A percentile compares a stretch with the other conserved stretches of the same genome.
Evolutionary conservation across 108 stramenopile genomes (phyloP).

Genomic region (Pseudonitzschia delicatissima): DNA sequence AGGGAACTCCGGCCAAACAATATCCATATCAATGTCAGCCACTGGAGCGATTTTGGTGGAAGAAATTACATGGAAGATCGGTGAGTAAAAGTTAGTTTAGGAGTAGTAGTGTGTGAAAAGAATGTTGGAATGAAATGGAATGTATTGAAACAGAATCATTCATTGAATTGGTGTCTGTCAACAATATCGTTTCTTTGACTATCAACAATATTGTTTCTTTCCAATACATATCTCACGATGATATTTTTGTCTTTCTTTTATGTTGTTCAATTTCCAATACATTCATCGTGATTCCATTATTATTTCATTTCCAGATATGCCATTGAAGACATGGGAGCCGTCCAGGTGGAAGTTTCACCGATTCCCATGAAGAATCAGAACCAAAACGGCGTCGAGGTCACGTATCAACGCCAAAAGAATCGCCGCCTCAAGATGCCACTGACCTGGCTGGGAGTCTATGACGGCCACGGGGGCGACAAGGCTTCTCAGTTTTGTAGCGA

Average conservation of each 20-base stretch:
- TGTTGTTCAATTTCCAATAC: neutral
- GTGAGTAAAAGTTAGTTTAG: slow-evolving; percentile 34
- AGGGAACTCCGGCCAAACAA: slow-evolving; percentile 68
- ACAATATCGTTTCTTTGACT: no score
- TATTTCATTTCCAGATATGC: slow-evolving; percentile 52
- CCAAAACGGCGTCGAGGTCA: slow-evolving; percentile 28
- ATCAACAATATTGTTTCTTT: no score
- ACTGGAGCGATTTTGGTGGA: slow-evolving; percentile 83
- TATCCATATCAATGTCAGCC: slow-evolving; percentile 62
- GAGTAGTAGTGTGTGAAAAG: neutral
- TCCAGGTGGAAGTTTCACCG: slow-evolving; percentile 60
- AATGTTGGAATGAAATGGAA: neutral
- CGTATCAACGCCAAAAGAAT: slow-evolving; percentile 11
- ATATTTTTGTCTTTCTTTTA: neutral
- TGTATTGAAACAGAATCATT: neutral
- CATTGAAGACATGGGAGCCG: slow-evolving; percentile 77
- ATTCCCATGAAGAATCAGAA: slow-evolving; percentile 23
- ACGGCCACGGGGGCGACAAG: slow-evolving; percentile 95
- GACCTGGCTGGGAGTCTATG: slow-evolving; percentile 82
- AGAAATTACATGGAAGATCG: slow-evolving; percentile 85
- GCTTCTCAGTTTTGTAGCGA: slow-evolving; percentile 88
- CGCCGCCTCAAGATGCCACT: slow-evolving; percentile 58
- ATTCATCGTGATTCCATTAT: neutral
- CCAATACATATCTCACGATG: neutral
- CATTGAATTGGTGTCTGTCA: neutral